Percentiles rank a stretch among this genome's conserved stretches.
phyloP scores from a whole-genome alignment of 208 protist genomes.

The Leishmania turanica region DNA sequence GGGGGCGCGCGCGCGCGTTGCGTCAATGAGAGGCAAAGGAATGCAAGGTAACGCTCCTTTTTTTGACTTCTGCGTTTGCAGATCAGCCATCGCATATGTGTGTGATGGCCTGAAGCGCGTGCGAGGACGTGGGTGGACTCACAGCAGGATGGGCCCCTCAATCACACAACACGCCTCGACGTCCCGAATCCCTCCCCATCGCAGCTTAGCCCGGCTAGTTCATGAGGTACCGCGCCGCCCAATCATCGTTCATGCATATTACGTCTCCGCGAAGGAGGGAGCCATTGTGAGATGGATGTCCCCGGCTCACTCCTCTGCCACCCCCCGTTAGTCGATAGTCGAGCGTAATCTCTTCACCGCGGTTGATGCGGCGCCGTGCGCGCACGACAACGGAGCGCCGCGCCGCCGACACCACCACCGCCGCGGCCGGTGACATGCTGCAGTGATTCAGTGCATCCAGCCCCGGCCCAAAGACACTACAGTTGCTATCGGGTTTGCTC shows the following conservation, averaged over 20 bases:
- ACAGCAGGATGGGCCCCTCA: background rate
- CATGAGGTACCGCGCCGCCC: conserved; percentile 28
- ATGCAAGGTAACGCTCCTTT: background rate
- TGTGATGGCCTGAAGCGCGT: background rate
- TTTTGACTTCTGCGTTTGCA: background rate
- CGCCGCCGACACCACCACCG: conserved; percentile 53
- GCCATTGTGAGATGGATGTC: background rate
- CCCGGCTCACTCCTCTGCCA: background rate
- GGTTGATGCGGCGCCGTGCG: conserved; percentile 39
- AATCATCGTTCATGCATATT: conserved; percentile 8
- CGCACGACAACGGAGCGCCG: conserved; percentile 61
- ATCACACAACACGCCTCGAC: background rate
- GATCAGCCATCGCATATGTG: background rate
- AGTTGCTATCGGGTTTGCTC: background rate
- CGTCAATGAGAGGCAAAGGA: background rate
- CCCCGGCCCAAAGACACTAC: conserved; percentile 61
- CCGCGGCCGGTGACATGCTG: conserved; percentile 17
- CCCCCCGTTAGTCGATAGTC: conserved; percentile 38
- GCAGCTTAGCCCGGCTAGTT: background rate
- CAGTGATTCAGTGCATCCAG: conserved; percentile 77
- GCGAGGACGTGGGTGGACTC: background rate
- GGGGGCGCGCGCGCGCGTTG: too few species aligned
- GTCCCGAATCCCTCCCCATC: background rate
- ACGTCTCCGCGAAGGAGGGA: background rate
- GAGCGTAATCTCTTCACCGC: conserved; percentile 73